Conservation (phyloP, 352 stramenopile species). For the Globisporangium canariense region DNA sequence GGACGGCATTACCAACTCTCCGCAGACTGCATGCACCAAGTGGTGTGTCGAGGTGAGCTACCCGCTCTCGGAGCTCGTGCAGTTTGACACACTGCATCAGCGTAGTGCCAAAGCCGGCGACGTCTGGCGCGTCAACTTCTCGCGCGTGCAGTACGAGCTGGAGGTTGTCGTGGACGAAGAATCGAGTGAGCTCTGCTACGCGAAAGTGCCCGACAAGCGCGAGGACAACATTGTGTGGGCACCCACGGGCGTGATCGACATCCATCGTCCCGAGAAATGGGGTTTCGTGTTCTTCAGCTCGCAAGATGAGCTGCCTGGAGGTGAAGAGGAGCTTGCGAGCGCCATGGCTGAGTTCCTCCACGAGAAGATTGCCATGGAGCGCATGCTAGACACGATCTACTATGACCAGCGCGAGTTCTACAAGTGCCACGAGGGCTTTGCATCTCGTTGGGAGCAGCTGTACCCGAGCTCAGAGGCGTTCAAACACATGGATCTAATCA, state of each 20-base stretch:
- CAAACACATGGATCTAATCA: constrained; percentile 25
- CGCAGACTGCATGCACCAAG: constrained; percentile 45
- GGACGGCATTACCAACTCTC: constrained; percentile 72
- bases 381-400: constrained; percentile 60
- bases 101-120: constrained; percentile 32
- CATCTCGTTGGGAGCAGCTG: constrained; percentile 35
- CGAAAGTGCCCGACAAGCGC: constrained; percentile 41
- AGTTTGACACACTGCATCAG: constrained; percentile 45
- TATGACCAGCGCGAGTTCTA: constrained; percentile 61
- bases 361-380: constrained; percentile 53
- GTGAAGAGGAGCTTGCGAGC: constrained; percentile 33
- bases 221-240: constrained; percentile 80
- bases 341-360: constrained; percentile 38
- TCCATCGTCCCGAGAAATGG: constrained; percentile 74
- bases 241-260: constrained; percentile 68
- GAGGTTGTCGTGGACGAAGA: constrained; percentile 41
- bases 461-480: constrained; percentile 29
- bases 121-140: constrained; percentile 89
- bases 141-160: constrained; percentile 80
- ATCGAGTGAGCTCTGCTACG: constrained; percentile 42
- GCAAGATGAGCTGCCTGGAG: constrained; percentile 33
- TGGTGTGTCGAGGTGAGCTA: constrained; percentile 87
- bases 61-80: constrained; percentile 57
- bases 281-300: constrained; percentile 63
- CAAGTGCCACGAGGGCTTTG: constrained; percentile 35